Percentiles rank a stretch among this genome's conserved stretches.
Evolutionary conservation across 2,329 filamentous ascomycete genomes (phyloP).

Genomic region (Dactylellina parvicollis): DNA sequence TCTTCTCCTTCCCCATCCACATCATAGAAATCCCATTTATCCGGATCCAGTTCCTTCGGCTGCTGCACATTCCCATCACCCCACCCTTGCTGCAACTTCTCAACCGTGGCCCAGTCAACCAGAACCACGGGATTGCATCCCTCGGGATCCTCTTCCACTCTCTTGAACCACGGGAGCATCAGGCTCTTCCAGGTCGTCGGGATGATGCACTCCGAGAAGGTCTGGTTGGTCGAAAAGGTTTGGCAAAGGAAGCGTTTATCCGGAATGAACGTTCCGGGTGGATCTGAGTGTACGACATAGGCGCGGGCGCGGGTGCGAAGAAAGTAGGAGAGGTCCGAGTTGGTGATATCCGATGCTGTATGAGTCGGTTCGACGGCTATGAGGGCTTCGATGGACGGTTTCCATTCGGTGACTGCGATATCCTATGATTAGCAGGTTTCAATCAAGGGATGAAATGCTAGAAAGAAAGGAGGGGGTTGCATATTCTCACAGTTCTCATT

Average conservation of each 20-base stretch:
- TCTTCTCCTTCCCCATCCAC: slow-evolving; percentile 2
- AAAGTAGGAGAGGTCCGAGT: slow-evolving; percentile 24
- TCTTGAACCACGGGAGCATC: slow-evolving; percentile 42
- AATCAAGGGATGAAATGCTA: neutral
- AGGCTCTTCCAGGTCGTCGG: slow-evolving; percentile 26
- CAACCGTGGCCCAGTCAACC: slow-evolving; percentile 36
- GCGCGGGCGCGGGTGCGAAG: slow-evolving; percentile 53
- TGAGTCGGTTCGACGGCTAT: slow-evolving; percentile 46
- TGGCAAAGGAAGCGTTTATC: slow-evolving; percentile 56
- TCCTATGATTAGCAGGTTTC: neutral
- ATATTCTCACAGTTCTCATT: slow-evolving; percentile 22
- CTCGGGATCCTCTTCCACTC: slow-evolving; percentile 41
- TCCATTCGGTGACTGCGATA: slow-evolving; percentile 36
- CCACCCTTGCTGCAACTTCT: slow-evolving; percentile 34
- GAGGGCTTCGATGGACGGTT: slow-evolving; percentile 31
- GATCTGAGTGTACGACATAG: slow-evolving; percentile 55
- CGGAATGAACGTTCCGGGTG: slow-evolving; percentile 54
- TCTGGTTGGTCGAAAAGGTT: slow-evolving; percentile 54
- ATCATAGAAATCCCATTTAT: slow-evolving; percentile 26
- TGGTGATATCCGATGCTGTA: slow-evolving; percentile 22
- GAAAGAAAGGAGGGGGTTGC: neutral
- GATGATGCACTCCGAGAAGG: slow-evolving; percentile 39
- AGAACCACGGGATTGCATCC: slow-evolving; percentile 33
- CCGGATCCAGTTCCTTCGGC: neutral
- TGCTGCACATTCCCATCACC: neutral